These are phyloP conservation scores for Boletus rufocinnamomeus DNA, from an alignment of 768 basidiomycete genomes.

Conservation along the genomic window DNA sequence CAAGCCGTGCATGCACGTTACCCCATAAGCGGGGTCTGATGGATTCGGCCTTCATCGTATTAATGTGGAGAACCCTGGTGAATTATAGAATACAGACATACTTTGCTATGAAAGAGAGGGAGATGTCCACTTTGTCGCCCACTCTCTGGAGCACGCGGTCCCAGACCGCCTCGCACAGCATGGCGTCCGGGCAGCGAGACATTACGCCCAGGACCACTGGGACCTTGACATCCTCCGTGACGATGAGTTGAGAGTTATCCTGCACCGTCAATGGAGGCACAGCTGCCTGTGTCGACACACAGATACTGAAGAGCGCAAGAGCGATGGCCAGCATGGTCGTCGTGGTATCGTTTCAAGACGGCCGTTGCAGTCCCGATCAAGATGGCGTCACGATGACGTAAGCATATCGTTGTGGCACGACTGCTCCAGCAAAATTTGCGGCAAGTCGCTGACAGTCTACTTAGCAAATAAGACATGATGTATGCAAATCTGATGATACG, in stretches of 20 bases:
- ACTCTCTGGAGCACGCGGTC: slow-evolving; percentile 68
- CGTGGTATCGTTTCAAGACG: slow-evolving; percentile 14
- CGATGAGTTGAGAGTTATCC: slow-evolving; percentile 12
- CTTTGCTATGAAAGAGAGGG: slow-evolving; percentile 74
- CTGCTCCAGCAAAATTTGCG: neutral
- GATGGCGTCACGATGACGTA: slow-evolving; percentile 34
- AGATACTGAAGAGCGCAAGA: slow-evolving; percentile 22
- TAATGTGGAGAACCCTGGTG: slow-evolving; percentile 12
- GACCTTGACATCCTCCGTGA: slow-evolving; percentile 41
- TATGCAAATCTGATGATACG: slow-evolving; percentile 14
- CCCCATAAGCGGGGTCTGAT: slow-evolving; percentile 73
- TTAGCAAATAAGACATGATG: slow-evolving; percentile 12
- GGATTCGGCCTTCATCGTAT: slow-evolving; percentile 51
- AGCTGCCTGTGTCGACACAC: slow-evolving; percentile 15
- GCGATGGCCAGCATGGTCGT: slow-evolving; percentile 24
- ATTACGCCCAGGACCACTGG: slow-evolving; percentile 60
- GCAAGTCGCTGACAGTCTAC: slow-evolving; percentile 6
- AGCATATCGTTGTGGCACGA: slow-evolving; percentile 4
- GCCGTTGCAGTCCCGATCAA: neutral
- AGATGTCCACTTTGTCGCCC: slow-evolving; percentile 63
- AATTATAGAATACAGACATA: slow-evolving; percentile 39
- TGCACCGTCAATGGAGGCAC: slow-evolving; percentile 25
- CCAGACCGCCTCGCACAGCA: slow-evolving; percentile 78
- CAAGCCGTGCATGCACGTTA: slow-evolving; percentile 77
- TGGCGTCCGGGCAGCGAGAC: slow-evolving; percentile 80